Percentiles rank a stretch among this genome's conserved stretches.
Conservation (phyloP, 345 rosid species). For the Lepidium aucheri region DNA sequence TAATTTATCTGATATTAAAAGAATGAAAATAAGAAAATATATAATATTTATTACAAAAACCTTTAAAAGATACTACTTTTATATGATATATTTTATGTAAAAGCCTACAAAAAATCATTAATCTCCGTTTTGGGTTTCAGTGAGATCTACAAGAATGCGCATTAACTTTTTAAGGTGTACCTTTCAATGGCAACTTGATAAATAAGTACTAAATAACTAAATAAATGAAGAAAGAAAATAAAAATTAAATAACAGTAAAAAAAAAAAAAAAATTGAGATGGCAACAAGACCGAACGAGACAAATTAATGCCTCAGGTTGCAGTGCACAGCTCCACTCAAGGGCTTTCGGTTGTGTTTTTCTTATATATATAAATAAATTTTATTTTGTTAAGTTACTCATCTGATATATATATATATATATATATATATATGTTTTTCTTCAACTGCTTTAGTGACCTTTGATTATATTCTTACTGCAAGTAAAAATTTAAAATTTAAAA, state of each 20-base stretch:
- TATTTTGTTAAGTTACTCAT: neutral
- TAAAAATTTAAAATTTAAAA: no score
- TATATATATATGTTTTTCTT: no score
- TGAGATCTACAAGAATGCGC: neutral
- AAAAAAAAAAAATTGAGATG: neutral
- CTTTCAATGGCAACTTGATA: neutral
- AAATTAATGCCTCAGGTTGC: slow-evolving; percentile 16
- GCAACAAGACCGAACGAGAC: slow-evolving; percentile 18
- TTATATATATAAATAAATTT: neutral
- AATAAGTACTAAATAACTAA: no score
- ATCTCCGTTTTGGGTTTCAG: slow-evolving; percentile 25
- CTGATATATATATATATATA: no score
- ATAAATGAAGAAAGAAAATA: no score
- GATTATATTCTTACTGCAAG: no score
- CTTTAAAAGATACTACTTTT: neutral
- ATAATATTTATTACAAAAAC: no score
- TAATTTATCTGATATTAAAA: no score
- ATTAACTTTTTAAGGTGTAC: slow-evolving; percentile 8
- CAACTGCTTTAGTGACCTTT: no score
- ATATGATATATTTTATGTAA: neutral
- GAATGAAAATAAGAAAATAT: no score
- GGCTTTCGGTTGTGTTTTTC: neutral
- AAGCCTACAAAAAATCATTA: neutral
- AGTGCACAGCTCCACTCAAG: slow-evolving; percentile 12
- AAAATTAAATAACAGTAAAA: no score